These are phyloP conservation scores for Halteria grandinella DNA, from an alignment of 73 alveolate species.

Conservation along the genomic window DNA sequence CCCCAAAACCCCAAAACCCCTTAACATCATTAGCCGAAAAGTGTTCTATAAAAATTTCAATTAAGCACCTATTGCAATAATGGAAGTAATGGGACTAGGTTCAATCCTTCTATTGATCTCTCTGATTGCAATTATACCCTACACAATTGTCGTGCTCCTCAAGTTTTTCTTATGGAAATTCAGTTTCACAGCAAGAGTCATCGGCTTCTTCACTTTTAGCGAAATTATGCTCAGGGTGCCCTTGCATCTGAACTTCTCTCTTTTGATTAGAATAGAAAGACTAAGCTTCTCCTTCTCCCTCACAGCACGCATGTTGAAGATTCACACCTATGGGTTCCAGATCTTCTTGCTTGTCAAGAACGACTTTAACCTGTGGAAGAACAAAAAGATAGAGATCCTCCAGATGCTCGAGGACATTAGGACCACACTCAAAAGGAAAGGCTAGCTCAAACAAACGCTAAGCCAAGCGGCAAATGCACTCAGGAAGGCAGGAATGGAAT, in stretches of 20 bases:
- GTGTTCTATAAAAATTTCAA: too few relatives aligned
- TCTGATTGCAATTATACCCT: conserved; percentile 10
- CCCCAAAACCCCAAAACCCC: too few relatives aligned
- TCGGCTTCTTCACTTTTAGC: conserved; percentile 47
- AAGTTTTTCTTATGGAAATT: conserved; percentile 35
- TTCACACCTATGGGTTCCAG: conserved; percentile 26
- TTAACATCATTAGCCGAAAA: too few relatives aligned
- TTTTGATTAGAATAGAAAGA: conserved; percentile 39
- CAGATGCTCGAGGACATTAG: conserved; percentile 63
- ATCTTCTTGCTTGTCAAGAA: conserved; percentile 40
- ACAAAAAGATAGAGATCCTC: conserved; percentile 51
- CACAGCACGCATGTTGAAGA: conserved; percentile 12
- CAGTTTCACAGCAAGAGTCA: conserved; percentile 46
- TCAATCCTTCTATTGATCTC: neutral
- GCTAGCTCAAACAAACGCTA: neutral
- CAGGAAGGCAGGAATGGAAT: too few relatives aligned
- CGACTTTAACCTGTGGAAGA: conserved; percentile 52
- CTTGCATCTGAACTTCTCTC: conserved; percentile 25
- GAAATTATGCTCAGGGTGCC: conserved; percentile 59
- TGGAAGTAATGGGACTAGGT: conserved; percentile 24
- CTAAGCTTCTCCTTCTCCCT: conserved; percentile 18
- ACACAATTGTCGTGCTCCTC: neutral
- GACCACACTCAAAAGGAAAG: conserved; percentile 49
- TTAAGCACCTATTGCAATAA: too few relatives aligned
- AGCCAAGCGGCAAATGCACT: neutral